Conservation (phyloP, 148 eudicot species). For the Amaranthus palmeri region DNA sequence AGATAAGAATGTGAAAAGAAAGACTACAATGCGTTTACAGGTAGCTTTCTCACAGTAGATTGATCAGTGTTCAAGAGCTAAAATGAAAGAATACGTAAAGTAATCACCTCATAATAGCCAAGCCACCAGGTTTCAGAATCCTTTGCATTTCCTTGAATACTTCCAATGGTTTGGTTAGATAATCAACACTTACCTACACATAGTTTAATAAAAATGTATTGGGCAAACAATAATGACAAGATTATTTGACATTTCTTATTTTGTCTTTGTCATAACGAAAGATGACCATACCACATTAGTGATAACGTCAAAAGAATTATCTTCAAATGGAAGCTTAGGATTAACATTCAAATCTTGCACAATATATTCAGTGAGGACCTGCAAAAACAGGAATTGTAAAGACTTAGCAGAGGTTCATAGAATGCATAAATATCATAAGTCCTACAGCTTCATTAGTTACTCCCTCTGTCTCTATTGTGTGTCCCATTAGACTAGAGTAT, state of each 20-base stretch:
- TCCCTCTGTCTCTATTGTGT: not conserved
- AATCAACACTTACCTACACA: constrained; percentile 92
- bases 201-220: not conserved
- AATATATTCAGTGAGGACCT: constrained; percentile 85
- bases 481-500: no score
- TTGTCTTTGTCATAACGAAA: not conserved
- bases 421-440: not conserved
- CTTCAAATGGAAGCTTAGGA: constrained; percentile 86
- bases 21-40: not conserved
- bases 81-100: constrained; percentile 4
- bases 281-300: constrained; percentile 82
- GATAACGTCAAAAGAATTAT: constrained; percentile 79
- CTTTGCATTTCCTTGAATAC: constrained; percentile 92
- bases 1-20: not conserved
- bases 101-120: constrained; percentile 86
- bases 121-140: constrained; percentile 84
- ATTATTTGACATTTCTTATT: not conserved
- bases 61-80: constrained; percentile 1
- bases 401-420: constrained; percentile 1
- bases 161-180: constrained; percentile 81
- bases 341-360: constrained; percentile 88
- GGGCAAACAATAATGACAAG: not conserved
- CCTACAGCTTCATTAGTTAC: not conserved
- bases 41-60: not conserved
- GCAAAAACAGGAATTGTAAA: constrained; percentile 14